These are phyloP conservation scores for Panicum virgatum DNA, from an alignment of 202 grass and related monocot species.

Conservation along the genomic window DNA sequence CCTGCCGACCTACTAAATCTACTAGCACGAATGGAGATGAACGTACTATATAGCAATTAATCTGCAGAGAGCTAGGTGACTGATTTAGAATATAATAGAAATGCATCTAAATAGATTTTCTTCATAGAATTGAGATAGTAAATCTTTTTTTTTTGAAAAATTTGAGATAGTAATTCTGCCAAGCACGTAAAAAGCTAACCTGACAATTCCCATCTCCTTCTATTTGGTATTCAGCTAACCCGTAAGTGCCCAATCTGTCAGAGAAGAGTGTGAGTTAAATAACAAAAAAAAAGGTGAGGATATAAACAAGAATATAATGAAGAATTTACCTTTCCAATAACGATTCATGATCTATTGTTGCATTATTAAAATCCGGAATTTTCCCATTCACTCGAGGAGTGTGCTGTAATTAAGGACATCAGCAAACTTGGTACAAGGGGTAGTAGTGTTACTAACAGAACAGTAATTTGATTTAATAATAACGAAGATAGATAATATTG, in stretches of 20 bases:
- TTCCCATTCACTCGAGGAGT: conserved; percentile 97
- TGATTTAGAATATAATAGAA: background rate
- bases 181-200: conserved; percentile 51
- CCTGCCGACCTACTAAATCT: background rate
- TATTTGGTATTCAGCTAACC: conserved; percentile 96
- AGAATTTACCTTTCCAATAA: conserved; percentile 67
- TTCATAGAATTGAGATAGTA: conserved; percentile 9
- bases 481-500: background rate
- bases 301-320: conserved; percentile 8
- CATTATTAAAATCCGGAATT: conserved; percentile 90
- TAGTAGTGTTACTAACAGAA: background rate
- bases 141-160: no score
- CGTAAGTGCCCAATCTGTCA: conserved; percentile 77
- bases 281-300: background rate
- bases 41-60: background rate
- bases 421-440: conserved; percentile 36
- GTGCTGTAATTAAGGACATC: conserved; percentile 63
- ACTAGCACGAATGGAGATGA: background rate
- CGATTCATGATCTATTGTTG: conserved; percentile 87
- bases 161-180: background rate
- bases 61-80: background rate
- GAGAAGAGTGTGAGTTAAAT: conserved; percentile 26
- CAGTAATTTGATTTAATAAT: conserved; percentile 19
- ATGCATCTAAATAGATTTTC: background rate
- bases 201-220: conserved; percentile 99